Evolutionary conservation across 176 grass and related monocot species (phyloP).

Genomic region (Oryza punctata): DNA sequence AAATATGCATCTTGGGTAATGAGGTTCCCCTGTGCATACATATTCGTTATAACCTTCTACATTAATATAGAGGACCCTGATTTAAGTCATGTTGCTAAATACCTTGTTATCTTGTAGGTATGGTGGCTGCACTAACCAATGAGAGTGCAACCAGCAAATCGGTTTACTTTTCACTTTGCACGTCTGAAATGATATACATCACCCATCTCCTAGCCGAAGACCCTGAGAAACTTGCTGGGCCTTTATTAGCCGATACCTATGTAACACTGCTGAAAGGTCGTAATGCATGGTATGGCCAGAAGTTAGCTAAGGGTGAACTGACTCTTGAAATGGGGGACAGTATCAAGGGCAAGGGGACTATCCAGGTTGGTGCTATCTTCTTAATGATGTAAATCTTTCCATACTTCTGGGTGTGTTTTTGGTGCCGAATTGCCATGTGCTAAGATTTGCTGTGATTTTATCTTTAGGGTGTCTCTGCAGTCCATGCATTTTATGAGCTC

Average conservation of each 20-base stretch:
- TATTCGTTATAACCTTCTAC: background rate
- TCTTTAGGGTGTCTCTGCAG: slow-evolving; percentile 81
- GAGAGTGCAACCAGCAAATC: slow-evolving; percentile 97
- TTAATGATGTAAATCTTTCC: background rate
- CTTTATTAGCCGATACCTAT: slow-evolving; percentile 89
- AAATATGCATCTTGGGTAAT: background rate
- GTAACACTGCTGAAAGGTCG: slow-evolving; percentile 94
- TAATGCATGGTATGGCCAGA: slow-evolving; percentile 90
- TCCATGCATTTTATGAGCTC: slow-evolving; percentile 95
- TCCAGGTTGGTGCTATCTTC: slow-evolving; percentile 61
- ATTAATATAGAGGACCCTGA: background rate
- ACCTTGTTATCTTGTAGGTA: slow-evolving; percentile 53
- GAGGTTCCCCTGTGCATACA: background rate
- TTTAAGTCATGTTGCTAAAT: background rate
- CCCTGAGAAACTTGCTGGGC: slow-evolving; percentile 92
- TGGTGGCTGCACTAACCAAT: slow-evolving; percentile 89
- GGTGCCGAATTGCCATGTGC: background rate
- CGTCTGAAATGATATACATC: slow-evolving; percentile 99
- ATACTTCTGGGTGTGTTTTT: background rate
- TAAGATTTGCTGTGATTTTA: slow-evolving; percentile 31
- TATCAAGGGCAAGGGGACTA: slow-evolving; percentile 96
- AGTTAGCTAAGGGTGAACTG: slow-evolving; percentile 78
- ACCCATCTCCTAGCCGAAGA: slow-evolving; percentile 80
- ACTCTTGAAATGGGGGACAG: slow-evolving; percentile 93
- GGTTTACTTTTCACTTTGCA: slow-evolving; percentile 93